Evolutionary conservation across 345 rosid genomes (phyloP).

Genomic region (Eucalyptus guilfoylei): DNA sequence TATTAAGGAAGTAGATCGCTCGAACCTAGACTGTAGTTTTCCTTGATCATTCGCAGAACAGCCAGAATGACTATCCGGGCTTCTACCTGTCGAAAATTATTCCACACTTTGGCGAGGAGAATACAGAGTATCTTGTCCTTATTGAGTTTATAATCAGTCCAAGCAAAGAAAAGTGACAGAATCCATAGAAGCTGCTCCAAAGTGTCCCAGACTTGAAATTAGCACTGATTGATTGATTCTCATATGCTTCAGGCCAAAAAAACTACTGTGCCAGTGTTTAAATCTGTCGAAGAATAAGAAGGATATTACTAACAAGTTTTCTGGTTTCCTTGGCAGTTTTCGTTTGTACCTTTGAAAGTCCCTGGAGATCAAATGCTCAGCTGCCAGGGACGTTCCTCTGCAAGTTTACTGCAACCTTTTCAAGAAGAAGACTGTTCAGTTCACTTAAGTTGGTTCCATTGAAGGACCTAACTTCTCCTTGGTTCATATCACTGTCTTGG

Average conservation of each 20-base stretch:
- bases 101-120: background rate
- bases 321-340: background rate
- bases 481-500: constrained; percentile 25
- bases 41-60: constrained; percentile 77
- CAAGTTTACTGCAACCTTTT: constrained; percentile 66
- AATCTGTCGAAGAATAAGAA: background rate
- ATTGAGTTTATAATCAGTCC: background rate
- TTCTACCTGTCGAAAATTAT: constrained; percentile 41
- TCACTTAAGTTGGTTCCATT: constrained; percentile 23
- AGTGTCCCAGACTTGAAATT: background rate
- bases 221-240: background rate
- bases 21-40: constrained; percentile 47
- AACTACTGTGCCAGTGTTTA: background rate
- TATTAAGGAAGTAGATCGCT: background rate
- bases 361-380: constrained; percentile 61
- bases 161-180: background rate
- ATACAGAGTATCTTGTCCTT: background rate
- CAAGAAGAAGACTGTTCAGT: constrained; percentile 53
- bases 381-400: constrained; percentile 36
- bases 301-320: background rate
- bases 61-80: constrained; percentile 84
- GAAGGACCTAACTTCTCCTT: constrained; percentile 11
- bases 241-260: background rate
- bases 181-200: background rate
- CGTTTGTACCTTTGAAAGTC: constrained; percentile 47